phyloP scores from a whole-genome alignment of 2,329 filamentous ascomycete species.

The Ploettnerulaceae sp. region DNA sequence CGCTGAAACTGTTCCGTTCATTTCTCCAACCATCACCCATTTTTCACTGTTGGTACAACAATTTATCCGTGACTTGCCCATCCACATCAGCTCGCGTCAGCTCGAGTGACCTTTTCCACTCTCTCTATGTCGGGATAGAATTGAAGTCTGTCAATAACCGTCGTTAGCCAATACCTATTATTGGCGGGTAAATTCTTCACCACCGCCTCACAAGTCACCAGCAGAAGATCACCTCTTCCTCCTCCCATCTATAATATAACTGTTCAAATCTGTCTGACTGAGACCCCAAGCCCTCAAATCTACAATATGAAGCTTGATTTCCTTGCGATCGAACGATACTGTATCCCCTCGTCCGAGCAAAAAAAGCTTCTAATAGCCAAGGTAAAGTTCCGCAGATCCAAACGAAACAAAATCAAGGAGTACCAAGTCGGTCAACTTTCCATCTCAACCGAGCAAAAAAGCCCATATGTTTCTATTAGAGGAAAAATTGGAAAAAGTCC shows the following conservation, averaged over 20 bases:
- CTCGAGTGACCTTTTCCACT: too few relatives aligned
- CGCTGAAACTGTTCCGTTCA: neutral
- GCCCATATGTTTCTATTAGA: neutral
- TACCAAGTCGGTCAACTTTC: neutral
- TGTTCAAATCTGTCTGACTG: neutral
- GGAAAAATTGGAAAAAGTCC: neutral
- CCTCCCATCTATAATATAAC: neutral
- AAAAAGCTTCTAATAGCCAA: too few relatives aligned
- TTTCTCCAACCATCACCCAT: neutral
- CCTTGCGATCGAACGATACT: neutral
- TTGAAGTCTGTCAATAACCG: too few relatives aligned
- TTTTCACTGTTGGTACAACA: too few relatives aligned
- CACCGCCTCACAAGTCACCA: neutral
- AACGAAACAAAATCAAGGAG: slow-evolving; percentile 3
- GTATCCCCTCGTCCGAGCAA: neutral
- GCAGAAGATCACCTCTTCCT: neutral
- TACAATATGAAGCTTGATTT: slow-evolving; percentile 1
- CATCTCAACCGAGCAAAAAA: neutral
- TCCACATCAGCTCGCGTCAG: too few relatives aligned
- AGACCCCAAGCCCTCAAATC: slow-evolving; percentile 2
- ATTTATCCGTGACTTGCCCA: too few relatives aligned
- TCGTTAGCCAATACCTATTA: too few relatives aligned
- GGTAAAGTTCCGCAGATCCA: neutral
- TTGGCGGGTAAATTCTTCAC: too few relatives aligned
- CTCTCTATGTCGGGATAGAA: too few relatives aligned